phyloP scores from a whole-genome alignment of 2,329 filamentous ascomycete genomes.

The Lachnum nothofagi region DNA sequence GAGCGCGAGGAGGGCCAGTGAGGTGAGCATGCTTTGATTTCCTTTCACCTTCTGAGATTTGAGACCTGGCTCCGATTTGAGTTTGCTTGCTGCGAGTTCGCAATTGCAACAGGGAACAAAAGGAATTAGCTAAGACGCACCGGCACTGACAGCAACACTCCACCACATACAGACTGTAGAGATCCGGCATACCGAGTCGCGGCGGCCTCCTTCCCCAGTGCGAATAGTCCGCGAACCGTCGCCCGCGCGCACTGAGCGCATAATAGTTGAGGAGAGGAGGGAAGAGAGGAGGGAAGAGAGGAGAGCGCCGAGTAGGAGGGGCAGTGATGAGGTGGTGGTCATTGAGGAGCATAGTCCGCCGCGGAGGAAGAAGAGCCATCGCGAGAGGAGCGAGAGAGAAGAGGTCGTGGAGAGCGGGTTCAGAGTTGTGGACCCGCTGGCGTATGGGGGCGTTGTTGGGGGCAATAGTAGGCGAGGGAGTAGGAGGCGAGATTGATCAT shows the following conservation, averaged over 20 bases:
- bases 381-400: conserved; percentile 19
- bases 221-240: conserved; percentile 23
- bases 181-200: conserved; percentile 16
- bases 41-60: not conserved
- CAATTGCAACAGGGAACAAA: not conserved
- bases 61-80: not conserved
- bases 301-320: conserved; percentile 15
- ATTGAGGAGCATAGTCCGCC: conserved; percentile 34
- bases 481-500: conserved; percentile 11
- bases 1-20: conserved; percentile 17
- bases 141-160: conserved; percentile 2
- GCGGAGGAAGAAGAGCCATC: conserved; percentile 26
- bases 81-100: not conserved
- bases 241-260: conserved; percentile 24
- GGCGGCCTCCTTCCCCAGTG: conserved; percentile 10
- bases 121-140: conserved; percentile 1
- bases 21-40: conserved; percentile 8
- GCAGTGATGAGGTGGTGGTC: conserved; percentile 33
- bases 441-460: conserved; percentile 29
- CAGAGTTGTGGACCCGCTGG: conserved; percentile 30
- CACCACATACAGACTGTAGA: conserved; percentile 25
- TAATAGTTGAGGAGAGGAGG: conserved; percentile 29
- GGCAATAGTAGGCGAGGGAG: conserved; percentile 21
- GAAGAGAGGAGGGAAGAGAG: conserved; percentile 10
- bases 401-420: conserved; percentile 27